Conservation (phyloP, 768 basidiomycete genomes). For the Kwoniella bestiolae region DNA sequence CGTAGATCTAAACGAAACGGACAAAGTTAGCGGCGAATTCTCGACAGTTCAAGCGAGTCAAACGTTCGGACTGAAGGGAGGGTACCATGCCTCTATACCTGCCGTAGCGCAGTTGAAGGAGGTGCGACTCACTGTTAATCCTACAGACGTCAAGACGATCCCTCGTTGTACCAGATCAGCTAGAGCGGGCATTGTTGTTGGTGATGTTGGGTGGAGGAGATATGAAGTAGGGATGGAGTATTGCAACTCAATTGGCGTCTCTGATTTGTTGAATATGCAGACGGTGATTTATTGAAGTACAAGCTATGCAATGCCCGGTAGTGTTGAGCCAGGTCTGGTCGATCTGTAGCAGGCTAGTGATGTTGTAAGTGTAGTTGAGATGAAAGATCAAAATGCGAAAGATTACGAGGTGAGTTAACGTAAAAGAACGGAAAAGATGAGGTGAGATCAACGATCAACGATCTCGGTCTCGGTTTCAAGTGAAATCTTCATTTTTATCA, state of each 20-base stretch:
- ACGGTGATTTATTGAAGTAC: too few relatives aligned
- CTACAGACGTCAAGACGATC: slow-evolving; percentile 31
- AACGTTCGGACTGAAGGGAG: background rate
- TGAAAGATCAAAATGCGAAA: background rate
- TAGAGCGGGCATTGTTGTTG: slow-evolving; percentile 16
- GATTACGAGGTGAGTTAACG: background rate
- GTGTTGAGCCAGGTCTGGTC: background rate
- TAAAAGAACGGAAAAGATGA: background rate
- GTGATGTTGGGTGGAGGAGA: background rate
- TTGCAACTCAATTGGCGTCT: too few relatives aligned
- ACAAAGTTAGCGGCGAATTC: background rate
- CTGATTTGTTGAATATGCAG: too few relatives aligned
- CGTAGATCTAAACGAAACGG: slow-evolving; percentile 10
- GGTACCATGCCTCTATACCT: background rate
- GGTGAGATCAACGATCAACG: background rate
- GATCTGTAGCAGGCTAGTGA: background rate
- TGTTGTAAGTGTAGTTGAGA: background rate
- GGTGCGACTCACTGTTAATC: slow-evolving; percentile 18
- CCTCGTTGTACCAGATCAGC: slow-evolving; percentile 25
- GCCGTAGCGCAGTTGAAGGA: background rate
- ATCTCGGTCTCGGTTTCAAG: background rate
- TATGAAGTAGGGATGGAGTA: too few relatives aligned
- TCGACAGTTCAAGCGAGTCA: too few relatives aligned
- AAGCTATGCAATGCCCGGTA: too few relatives aligned
- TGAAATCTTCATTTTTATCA: background rate